Base-by-base conservation (phyloP, 768 basidiomycete species). In the Leucosporidium creatinivorum region DNA sequence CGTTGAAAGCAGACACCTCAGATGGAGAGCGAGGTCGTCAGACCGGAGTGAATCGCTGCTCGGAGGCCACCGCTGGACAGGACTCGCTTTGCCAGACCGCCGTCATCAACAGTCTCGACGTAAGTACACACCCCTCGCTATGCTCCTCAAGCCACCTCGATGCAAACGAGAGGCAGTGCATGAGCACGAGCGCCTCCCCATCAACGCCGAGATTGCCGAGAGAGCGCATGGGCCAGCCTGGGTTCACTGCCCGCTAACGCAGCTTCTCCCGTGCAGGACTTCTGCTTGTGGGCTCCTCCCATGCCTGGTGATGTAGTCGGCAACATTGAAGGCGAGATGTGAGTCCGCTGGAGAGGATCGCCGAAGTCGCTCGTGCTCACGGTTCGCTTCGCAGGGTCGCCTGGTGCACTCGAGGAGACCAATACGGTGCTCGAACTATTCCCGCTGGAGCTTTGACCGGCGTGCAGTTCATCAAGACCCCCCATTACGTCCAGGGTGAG, bases 391-490 rank as follows among this genome's bases (percentile, higher is more conserved):
- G 10, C 15, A 44, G 39, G 25, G 54, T 79, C 18, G 77, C 78
- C 1, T 78, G 69, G 67, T 79, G 78, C 72, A 78, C 77, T 44
- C 31, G 75, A 76, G 58, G 66, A 69, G 75, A 84, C 84, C 9
- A 84, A 13, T 44, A 83, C 62, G 89, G 89, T 3, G 85, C 87
- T 5, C 87, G 90, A 66, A 74, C 86, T 62, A 88, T 91, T 44
- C 88, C 87, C n/a, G 77, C 75, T 0, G 86, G 86, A 25, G 82
- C 87, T 39, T 77, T 90, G 39, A 77, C 77, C 3, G 89, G 87
- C 63, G 80, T 88, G 0, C 88, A 90, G 78, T 81, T 82, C 75
- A 81, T 86, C 71, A n/a, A n/a, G n/a, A n/a, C n/a, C n/a, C n/a
- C n/a, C n/a, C n/a, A n/a, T n/a, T n/a, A n/a, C n/a, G n/a, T n/a